A percentile compares a stretch with the other conserved stretches of the same genome.
Evolutionary conservation across 352 stramenopile genomes (phyloP).

Genomic region (Globisporangium viniferum): DNA sequence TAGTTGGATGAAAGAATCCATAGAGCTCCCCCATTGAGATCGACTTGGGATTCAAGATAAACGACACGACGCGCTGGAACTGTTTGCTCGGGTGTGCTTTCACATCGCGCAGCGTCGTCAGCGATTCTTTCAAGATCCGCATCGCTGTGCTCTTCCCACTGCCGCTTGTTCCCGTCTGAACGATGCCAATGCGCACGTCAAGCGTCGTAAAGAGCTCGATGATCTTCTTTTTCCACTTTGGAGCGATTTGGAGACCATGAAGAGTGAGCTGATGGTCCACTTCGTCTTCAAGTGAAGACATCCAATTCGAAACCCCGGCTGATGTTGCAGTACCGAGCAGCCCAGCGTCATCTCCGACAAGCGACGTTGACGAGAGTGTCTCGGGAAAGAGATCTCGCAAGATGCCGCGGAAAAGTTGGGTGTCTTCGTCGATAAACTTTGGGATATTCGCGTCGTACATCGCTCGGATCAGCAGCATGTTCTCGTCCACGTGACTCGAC

Average conservation of each 20-base stretch:
- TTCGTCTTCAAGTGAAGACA: slow-evolving; percentile 62
- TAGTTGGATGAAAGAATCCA: slow-evolving; percentile 81
- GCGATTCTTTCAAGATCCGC: slow-evolving; percentile 40
- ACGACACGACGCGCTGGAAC: slow-evolving; percentile 59
- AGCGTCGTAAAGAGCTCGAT: slow-evolving; percentile 92
- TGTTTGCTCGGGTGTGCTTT: slow-evolving; percentile 41
- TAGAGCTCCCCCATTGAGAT: slow-evolving; percentile 83
- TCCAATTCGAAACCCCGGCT: slow-evolving; percentile 28
- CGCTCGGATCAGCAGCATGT: slow-evolving; percentile 91
- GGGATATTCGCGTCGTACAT: slow-evolving; percentile 91
- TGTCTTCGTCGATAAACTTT: slow-evolving; percentile 90
- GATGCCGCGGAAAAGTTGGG: slow-evolving; percentile 87
- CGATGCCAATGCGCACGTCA: slow-evolving; percentile 88
- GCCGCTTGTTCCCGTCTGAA: slow-evolving; percentile 69
- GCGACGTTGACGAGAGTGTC: slow-evolving; percentile 11
- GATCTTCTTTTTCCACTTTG: slow-evolving; percentile 83
- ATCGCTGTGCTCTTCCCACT: slow-evolving; percentile 69
- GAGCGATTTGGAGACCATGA: slow-evolving; percentile 56
- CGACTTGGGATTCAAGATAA: slow-evolving; percentile 76
- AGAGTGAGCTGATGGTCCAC: slow-evolving; percentile 69
- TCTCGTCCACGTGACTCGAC: slow-evolving; percentile 36
- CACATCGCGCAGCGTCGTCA: slow-evolving; percentile 48
- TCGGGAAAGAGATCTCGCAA: slow-evolving; percentile 86
- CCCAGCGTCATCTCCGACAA: not conserved
- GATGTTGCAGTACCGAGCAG: not conserved